Percentiles rank a stretch among this genome's conserved stretches.
Evolutionary conservation across 768 basidiomycete genomes (phyloP).

Genomic region (Suillus paluster): DNA sequence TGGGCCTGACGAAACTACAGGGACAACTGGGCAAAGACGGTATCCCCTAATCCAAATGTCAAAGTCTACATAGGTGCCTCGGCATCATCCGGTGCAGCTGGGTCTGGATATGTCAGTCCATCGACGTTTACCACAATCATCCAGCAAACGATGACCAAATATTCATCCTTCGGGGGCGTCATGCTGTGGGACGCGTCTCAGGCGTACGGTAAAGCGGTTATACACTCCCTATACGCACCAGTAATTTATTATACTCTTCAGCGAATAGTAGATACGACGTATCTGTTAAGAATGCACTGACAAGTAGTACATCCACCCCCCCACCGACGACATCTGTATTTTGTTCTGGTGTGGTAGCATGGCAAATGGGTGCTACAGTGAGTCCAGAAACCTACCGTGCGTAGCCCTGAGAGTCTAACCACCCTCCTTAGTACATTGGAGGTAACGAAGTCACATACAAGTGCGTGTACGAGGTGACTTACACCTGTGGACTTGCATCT

Average conservation of each 20-base stretch:
- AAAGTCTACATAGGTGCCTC: constrained; percentile 56
- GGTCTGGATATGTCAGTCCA: constrained; percentile 44
- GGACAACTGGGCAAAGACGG: constrained; percentile 50
- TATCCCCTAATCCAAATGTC: constrained; percentile 48
- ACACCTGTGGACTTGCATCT: not conserved
- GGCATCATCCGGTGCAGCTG: constrained; percentile 43
- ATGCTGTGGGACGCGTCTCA: constrained; percentile 50
- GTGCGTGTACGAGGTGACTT: constrained; percentile 29
- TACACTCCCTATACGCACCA: not conserved
- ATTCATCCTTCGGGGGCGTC: constrained; percentile 51
- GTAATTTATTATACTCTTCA: constrained; percentile 12
- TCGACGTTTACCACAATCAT: constrained; percentile 38
- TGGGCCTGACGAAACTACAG: constrained; percentile 25
- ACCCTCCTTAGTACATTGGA: constrained; percentile 43
- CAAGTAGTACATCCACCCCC: constrained; percentile 15
- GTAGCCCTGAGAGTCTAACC: not conserved
- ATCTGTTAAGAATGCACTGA: constrained; percentile 46
- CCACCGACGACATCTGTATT: constrained; percentile 34
- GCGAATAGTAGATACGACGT: constrained; percentile 49
- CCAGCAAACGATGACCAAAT: constrained; percentile 37
- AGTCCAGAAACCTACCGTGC: constrained; percentile 22
- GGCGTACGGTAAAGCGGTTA: constrained; percentile 40
- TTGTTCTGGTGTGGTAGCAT: constrained; percentile 49
- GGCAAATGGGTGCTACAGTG: constrained; percentile 44
- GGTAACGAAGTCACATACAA: constrained; percentile 45